These are phyloP conservation scores for Aaosphaeria arxii DNA, from an alignment of 2,329 filamentous ascomycete species.

Conservation along the genomic window DNA sequence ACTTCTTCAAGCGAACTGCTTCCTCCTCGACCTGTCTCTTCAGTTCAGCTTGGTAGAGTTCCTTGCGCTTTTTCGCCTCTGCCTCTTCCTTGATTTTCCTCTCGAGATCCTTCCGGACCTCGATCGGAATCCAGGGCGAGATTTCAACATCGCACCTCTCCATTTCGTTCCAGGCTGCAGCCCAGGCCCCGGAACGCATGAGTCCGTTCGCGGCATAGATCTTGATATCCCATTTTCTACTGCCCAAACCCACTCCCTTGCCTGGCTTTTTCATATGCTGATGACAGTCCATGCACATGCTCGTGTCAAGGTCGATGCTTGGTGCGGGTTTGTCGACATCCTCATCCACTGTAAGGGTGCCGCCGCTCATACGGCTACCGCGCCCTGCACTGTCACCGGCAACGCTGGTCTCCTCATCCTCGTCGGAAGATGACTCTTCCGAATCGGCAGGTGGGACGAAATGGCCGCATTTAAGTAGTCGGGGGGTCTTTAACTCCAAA, in stretches of 20 bases:
- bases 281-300: conserved; percentile 51
- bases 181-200: conserved; percentile 89
- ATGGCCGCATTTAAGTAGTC: conserved; percentile 73
- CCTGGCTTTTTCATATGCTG: conserved; percentile 35
- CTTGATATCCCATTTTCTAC: conserved; percentile 71
- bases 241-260: conserved; percentile 33
- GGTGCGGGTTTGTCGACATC: conserved; percentile 14
- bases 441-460: conserved; percentile 51
- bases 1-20: conserved; percentile 20
- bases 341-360: conserved; percentile 30
- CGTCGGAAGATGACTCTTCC: conserved; percentile 39
- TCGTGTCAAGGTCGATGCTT: conserved; percentile 20
- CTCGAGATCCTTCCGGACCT: conserved; percentile 61
- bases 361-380: conserved; percentile 34
- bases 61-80: conserved; percentile 25
- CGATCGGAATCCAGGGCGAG: conserved; percentile 65
- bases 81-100: conserved; percentile 43
- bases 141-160: conserved; percentile 96
- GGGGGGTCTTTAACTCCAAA: conserved; percentile 67
- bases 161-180: conserved; percentile 95
- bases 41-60: conserved; percentile 27
- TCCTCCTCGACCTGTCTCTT: conserved; percentile 32
- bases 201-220: conserved; percentile 94
- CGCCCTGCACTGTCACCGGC: conserved; percentile 27
- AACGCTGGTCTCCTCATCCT: conserved; percentile 26